A percentile compares a stretch with the other conserved stretches of the same genome.
phyloP scores from a whole-genome alignment of 345 rosid genomes.

The Rhodamnia argentea region DNA sequence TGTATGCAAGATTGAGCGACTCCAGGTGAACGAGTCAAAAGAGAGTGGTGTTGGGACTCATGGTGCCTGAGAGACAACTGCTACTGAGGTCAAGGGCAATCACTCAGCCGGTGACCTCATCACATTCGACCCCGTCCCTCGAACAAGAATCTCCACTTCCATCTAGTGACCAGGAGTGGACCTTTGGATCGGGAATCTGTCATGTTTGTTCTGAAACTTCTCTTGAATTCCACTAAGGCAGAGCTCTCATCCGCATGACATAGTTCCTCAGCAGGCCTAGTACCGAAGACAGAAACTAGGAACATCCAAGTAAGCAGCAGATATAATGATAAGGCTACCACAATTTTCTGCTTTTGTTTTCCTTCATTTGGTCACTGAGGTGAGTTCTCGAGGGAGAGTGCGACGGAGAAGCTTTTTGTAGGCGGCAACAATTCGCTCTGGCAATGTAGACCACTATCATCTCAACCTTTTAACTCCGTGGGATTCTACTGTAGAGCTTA shows the following conservation, averaged over 20 bases:
- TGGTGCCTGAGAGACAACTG: not conserved
- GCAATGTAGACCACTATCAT: no score
- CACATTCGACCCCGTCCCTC: conserved; percentile 2
- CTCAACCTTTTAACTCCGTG: no score
- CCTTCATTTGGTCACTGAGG: no score
- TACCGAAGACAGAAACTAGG: not conserved
- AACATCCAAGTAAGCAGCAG: not conserved
- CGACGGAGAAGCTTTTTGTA: no score
- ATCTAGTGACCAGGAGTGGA: not conserved
- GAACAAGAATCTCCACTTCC: not conserved
- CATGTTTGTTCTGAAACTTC: no score
- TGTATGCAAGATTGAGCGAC: not conserved
- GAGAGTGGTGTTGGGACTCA: not conserved
- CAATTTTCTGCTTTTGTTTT: no score
- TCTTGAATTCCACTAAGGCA: not conserved
- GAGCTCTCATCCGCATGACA: not conserved
- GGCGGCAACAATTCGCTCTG: no score
- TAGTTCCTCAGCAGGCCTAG: not conserved
- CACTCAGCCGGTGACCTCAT: not conserved
- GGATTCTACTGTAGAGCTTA: no score
- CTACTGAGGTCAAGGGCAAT: not conserved
- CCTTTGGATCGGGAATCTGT: not conserved
- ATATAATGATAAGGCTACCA: no score
- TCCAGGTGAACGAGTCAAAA: not conserved
- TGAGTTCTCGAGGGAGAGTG: no score